phyloP scores from a whole-genome alignment of 768 basidiomycete genomes.

The Mycena kentingensis region DNA sequence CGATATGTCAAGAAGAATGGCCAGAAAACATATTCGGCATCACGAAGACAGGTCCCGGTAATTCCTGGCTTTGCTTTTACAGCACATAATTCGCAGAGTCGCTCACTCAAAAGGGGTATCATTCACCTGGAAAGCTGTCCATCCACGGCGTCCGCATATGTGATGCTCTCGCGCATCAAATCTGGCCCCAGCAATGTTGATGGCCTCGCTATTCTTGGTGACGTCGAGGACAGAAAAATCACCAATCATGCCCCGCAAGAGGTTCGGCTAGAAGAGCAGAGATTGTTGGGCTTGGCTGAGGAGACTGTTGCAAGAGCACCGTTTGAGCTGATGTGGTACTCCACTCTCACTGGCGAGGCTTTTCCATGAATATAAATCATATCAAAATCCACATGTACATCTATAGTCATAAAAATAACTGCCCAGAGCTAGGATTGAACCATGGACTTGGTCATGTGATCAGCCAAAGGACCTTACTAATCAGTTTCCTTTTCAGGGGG shows the following conservation, averaged over 20 bases:
- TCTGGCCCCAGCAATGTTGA: constrained; percentile 3
- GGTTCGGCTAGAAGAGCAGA: not conserved
- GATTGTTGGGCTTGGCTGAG: not conserved
- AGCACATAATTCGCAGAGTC: constrained; percentile 17
- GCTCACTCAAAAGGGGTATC: constrained; percentile 13
- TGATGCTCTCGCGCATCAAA: constrained; percentile 20
- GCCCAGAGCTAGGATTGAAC: no score
- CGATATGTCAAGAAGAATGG: not conserved
- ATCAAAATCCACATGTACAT: no score
- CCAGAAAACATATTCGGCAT: not conserved
- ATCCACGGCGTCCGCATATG: constrained; percentile 15
- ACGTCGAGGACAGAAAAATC: not conserved
- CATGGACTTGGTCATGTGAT: no score
- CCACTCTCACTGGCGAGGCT: not conserved
- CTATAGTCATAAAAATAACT: no score
- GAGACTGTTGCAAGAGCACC: not conserved
- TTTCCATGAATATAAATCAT: not conserved
- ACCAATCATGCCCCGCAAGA: not conserved
- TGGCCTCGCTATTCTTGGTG: not conserved
- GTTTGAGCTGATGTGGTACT: not conserved
- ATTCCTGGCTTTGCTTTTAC: constrained; percentile 21
- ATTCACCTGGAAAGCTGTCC: constrained; percentile 18
- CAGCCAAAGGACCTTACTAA: no score
- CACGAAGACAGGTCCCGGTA: constrained; percentile 13
- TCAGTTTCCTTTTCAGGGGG: no score